A percentile compares a stretch with the other conserved stretches of the same genome.
phyloP scores from a whole-genome alignment of 176 grass and related monocot genomes.

The Musa beccarii region DNA sequence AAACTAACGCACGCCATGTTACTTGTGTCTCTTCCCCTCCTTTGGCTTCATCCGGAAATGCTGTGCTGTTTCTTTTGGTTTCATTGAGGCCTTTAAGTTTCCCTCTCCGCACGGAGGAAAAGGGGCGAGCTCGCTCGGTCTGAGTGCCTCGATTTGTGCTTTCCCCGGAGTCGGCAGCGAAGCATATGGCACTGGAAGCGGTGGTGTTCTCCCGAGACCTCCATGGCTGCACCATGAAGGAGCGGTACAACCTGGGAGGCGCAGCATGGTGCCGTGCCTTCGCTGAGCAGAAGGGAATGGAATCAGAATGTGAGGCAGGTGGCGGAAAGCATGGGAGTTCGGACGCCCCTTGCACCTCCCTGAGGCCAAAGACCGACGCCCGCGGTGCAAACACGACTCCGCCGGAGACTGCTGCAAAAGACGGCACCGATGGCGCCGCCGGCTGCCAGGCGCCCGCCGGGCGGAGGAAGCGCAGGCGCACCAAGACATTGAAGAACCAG shows the following conservation, averaged over 20 bases:
- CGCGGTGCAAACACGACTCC: neutral
- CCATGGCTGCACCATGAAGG: slow-evolving; percentile 24
- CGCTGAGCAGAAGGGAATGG: neutral
- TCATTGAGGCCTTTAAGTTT: neutral
- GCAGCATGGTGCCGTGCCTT: neutral
- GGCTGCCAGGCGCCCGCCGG: neutral
- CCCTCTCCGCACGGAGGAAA: neutral
- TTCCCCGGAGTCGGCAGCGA: neutral
- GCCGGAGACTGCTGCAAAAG: slow-evolving; percentile 2
- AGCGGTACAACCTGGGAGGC: slow-evolving; percentile 19
- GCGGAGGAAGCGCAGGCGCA: slow-evolving; percentile 51
- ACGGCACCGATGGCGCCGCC: neutral
- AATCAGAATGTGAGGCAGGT: slow-evolving; percentile 22
- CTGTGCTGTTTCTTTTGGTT: neutral
- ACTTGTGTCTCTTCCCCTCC: neutral
- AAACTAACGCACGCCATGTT: neutral
- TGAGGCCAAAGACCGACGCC: slow-evolving; percentile 10
- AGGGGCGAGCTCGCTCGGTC: neutral
- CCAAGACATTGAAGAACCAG: slow-evolving; percentile 50
- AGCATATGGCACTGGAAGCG: slow-evolving; percentile 60
- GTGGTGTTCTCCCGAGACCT: slow-evolving; percentile 45
- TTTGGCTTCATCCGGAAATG: neutral
- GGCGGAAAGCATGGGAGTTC: neutral
- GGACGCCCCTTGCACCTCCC: slow-evolving; percentile 25
- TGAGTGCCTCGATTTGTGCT: neutral